A percentile compares a stretch with the other conserved stretches of the same genome.
phyloP scores from a whole-genome alignment of 495 filamentous ascomycete genomes.

The Aspergillus heteromorphus region DNA sequence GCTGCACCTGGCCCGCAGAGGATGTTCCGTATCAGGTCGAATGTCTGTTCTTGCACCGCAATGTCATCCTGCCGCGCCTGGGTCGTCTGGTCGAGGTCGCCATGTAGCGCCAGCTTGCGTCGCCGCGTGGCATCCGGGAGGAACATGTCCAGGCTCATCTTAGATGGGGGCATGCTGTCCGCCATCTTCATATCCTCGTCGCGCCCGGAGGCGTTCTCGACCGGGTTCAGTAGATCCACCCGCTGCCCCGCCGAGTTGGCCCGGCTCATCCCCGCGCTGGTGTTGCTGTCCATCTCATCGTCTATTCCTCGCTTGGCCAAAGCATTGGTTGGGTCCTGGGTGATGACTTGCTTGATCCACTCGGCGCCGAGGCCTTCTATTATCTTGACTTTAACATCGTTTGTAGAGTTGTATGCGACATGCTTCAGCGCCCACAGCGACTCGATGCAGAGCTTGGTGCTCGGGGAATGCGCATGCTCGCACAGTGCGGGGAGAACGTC shows the following conservation, averaged over 20 bases:
- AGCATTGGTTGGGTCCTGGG: conserved; percentile 33
- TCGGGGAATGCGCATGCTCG: conserved; percentile 73
- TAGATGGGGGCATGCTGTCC: conserved; percentile 41
- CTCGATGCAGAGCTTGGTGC: conserved; percentile 66
- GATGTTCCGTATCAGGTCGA: conserved; percentile 86
- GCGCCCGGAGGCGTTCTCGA: conserved; percentile 48
- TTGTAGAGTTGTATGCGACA: conserved; percentile 61
- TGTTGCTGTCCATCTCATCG: conserved; percentile 31
- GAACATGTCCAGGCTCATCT: conserved; percentile 39
- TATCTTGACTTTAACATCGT: conserved; percentile 66
- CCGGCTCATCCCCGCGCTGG: conserved; percentile 50
- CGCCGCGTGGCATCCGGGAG: conserved; percentile 35
- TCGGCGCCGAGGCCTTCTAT: conserved; percentile 69
- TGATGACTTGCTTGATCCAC: conserved; percentile 76
- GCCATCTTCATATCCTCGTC: conserved; percentile 65
- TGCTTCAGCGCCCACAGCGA: conserved; percentile 93
- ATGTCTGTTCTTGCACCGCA: conserved; percentile 81
- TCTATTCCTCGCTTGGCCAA: conserved; percentile 31
- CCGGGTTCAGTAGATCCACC: conserved; percentile 60
- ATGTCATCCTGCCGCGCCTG: conserved; percentile 71
- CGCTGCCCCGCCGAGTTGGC: conserved; percentile 61
- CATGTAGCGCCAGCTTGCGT: conserved; percentile 44
- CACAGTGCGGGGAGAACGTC: conserved; percentile 77
- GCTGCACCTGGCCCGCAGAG: conserved; percentile 60
- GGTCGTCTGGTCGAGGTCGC: conserved; percentile 39